These are phyloP conservation scores for Albatrellus ellisii DNA, from an alignment of 768 basidiomycete genomes.

Conservation along the genomic window DNA sequence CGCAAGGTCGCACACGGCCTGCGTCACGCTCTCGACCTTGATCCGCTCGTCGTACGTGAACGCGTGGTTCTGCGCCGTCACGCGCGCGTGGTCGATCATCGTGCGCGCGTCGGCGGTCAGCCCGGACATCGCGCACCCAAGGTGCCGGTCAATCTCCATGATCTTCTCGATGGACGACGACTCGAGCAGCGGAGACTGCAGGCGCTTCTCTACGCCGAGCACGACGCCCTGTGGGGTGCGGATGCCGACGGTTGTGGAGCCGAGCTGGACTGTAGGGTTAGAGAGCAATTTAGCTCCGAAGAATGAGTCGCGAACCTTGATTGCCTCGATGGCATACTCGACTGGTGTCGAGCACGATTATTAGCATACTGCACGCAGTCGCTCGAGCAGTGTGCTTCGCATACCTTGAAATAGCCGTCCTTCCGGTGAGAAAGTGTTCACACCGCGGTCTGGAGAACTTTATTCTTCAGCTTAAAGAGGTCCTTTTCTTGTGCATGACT, in stretches of 20 bases:
- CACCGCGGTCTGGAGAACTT: slow-evolving; percentile 68
- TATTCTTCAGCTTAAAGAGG: slow-evolving; percentile 2
- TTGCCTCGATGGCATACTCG: slow-evolving; percentile 99
- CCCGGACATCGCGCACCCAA: slow-evolving; percentile 97
- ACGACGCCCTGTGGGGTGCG: slow-evolving; percentile 83
- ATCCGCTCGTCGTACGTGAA: slow-evolving; percentile 97
- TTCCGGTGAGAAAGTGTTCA: slow-evolving; percentile 98
- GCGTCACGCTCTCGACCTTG: slow-evolving; percentile 95
- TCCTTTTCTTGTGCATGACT: not conserved
- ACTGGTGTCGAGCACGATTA: slow-evolving; percentile 35
- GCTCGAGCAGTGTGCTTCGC: slow-evolving; percentile 10
- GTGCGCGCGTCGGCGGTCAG: slow-evolving; percentile 97
- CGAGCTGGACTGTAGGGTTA: slow-evolving; percentile 45
- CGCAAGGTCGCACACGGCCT: slow-evolving; percentile 96
- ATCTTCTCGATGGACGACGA: slow-evolving; percentile 97
- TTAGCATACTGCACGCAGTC: too few relatives aligned
- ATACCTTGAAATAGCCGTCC: slow-evolving; percentile 96
- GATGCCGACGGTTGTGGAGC: slow-evolving; percentile 95
- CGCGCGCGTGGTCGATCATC: slow-evolving; percentile 98
- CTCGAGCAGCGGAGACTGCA: slow-evolving; percentile 92
- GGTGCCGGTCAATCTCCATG: slow-evolving; percentile 96
- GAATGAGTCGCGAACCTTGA: slow-evolving; percentile 49
- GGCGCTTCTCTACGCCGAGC: slow-evolving; percentile 96
- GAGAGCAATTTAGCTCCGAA: not conserved
- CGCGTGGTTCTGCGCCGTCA: slow-evolving; percentile 88